phyloP scores from a whole-genome alignment of 345 rosid species.

The Murraya paniculata region DNA sequence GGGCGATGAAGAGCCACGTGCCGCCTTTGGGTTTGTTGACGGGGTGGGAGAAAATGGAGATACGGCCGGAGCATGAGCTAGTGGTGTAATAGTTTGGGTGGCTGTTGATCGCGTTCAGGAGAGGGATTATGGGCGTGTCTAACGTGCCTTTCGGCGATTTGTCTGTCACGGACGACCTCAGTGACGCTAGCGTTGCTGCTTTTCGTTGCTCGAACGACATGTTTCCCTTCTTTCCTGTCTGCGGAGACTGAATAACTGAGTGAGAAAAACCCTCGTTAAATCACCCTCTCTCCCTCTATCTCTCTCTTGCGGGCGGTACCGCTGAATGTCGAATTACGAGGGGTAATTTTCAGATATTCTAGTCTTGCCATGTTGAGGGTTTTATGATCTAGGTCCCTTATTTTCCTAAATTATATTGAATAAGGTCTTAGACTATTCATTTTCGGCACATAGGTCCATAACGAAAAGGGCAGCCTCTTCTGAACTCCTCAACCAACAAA shows the following conservation, averaged over 20 bases:
- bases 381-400: not conserved
- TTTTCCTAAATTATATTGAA: not conserved
- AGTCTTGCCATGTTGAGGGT: not conserved
- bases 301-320: too few relatives aligned
- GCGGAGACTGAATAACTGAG: too few relatives aligned
- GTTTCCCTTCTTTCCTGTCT: too few relatives aligned
- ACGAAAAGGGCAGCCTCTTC: too few relatives aligned
- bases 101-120: constrained; percentile 59
- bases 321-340: too few relatives aligned
- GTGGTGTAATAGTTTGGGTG: constrained; percentile 88
- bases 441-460: too few relatives aligned
- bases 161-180: constrained; percentile 52
- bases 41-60: constrained; percentile 85
- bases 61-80: constrained; percentile 92
- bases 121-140: constrained; percentile 75
- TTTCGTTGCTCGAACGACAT: constrained; percentile 87
- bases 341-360: too few relatives aligned
- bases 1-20: constrained; percentile 75
- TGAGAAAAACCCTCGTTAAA: too few relatives aligned
- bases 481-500: too few relatives aligned
- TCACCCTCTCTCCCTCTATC: too few relatives aligned
- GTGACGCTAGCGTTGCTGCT: constrained; percentile 54
- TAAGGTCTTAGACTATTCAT: accelerated
- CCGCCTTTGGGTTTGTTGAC: constrained; percentile 54
- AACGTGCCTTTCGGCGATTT: constrained; percentile 80